Evolutionary conservation across 1,284 basidiomycete species (phyloP).

Genomic region (Fomitopsis schrenkii): DNA sequence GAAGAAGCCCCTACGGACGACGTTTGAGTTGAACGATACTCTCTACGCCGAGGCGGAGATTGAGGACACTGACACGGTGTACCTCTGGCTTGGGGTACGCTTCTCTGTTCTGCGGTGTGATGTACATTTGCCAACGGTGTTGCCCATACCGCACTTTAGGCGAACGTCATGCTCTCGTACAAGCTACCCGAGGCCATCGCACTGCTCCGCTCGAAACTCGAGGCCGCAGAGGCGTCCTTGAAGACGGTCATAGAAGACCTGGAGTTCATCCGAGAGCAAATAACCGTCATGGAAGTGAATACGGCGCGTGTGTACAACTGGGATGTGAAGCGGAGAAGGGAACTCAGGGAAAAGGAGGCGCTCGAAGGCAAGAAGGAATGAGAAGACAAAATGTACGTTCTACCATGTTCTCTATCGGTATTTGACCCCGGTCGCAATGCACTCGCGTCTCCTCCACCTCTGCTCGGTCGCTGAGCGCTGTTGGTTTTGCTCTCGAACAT

Average conservation of each 20-base stretch:
- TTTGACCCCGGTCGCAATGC: not conserved
- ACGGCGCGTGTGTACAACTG: conserved; percentile 96
- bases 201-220: conserved; percentile 78
- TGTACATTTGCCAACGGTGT: not conserved
- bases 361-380: conserved; percentile 12
- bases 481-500: too few relatives aligned
- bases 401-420: not conserved
- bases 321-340: conserved; percentile 85
- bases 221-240: conserved; percentile 67
- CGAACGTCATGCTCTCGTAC: conserved; percentile 98
- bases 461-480: too few relatives aligned
- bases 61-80: conserved; percentile 85
- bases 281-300: conserved; percentile 98
- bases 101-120: not conserved
- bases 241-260: conserved; percentile 81
- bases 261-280: conserved; percentile 92
- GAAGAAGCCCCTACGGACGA: conserved; percentile 74
- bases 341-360: conserved; percentile 45
- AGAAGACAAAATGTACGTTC: conserved; percentile 5
- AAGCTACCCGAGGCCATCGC: conserved; percentile 78
- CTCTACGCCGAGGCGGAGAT: conserved; percentile 90
- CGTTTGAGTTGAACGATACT: conserved; percentile 96
- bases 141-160: conserved; percentile 42
- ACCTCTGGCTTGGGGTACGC: conserved; percentile 93
- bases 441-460: too few relatives aligned